A percentile compares a stretch with the other conserved stretches of the same genome.
These are phyloP conservation scores for Corymbia maculata DNA, from an alignment of 345 rosid species.

Conservation along the genomic window DNA sequence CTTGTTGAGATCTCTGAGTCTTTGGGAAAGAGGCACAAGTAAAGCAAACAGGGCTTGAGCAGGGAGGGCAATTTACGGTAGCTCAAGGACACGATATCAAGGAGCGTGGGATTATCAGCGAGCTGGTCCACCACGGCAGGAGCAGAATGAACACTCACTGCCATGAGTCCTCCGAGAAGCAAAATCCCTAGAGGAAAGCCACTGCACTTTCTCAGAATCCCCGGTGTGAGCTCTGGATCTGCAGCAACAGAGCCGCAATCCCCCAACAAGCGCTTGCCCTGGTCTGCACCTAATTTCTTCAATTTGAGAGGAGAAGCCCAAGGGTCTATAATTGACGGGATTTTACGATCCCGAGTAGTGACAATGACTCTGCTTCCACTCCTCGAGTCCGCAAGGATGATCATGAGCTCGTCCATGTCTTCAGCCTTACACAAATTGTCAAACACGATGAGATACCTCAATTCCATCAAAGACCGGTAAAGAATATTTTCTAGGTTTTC, in stretches of 20 bases:
- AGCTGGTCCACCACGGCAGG: no score
- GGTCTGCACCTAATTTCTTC: not conserved
- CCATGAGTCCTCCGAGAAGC: not conserved
- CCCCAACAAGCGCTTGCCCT: not conserved
- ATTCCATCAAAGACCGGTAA: not conserved
- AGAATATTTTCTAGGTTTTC: not conserved
- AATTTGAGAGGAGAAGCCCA: not conserved
- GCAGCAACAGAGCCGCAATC: not conserved
- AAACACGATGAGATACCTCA: conserved; percentile 8
- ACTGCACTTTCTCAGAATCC: not conserved
- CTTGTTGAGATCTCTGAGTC: conserved; percentile 4
- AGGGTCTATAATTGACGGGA: not conserved
- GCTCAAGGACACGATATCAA: not conserved
- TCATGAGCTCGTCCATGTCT: not conserved
- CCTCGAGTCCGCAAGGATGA: not conserved
- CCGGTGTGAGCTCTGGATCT: not conserved
- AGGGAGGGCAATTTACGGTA: not conserved
- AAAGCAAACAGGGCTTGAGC: conserved; percentile 10
- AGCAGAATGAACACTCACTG: no score
- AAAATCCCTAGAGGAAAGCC: not conserved
- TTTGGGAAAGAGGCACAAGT: conserved; percentile 23
- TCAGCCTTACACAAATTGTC: not conserved
- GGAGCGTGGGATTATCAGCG: not conserved
- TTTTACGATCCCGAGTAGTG: not conserved
- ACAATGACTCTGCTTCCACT: not conserved